These are phyloP conservation scores for Cnidoscolus chayamansa DNA, from an alignment of 441 rosid species.

Conservation along the genomic window DNA sequence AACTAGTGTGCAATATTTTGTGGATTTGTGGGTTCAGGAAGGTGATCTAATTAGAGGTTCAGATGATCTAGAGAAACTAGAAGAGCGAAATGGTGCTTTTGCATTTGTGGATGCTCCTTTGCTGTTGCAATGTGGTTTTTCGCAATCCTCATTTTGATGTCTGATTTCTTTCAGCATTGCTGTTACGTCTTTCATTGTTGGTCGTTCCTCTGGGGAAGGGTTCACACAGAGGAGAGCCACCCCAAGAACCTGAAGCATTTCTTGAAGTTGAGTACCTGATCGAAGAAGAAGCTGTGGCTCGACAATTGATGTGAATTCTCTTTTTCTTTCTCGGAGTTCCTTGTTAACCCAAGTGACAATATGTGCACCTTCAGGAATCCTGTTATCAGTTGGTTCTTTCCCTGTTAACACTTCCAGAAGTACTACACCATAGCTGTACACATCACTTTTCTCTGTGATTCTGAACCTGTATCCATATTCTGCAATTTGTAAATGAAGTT, in stretches of 20 bases:
- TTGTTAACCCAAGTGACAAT: conserved; percentile 73
- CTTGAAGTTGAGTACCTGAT: conserved; percentile 63
- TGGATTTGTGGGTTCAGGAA: conserved; percentile 24
- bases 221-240: conserved; percentile 81
- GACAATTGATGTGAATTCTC: conserved; percentile 54
- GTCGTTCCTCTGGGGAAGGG: conserved; percentile 67
- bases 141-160: conserved; percentile 48
- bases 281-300: conserved; percentile 55
- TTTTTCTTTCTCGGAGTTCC: conserved; percentile 53
- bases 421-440: conserved; percentile 84
- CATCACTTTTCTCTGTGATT: conserved; percentile 84
- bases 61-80: conserved; percentile 65
- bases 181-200: conserved; percentile 85
- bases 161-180: conserved; percentile 76
- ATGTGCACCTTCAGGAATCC: conserved; percentile 64
- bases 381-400: conserved; percentile 58
- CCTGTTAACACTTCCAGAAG: conserved; percentile 78
- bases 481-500: conserved; percentile 27
- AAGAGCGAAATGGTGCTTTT: conserved; percentile 42
- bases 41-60: conserved; percentile 58
- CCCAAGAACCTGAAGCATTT: conserved; percentile 88
- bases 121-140: conserved; percentile 40
- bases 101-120: conserved; percentile 30
- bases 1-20: conserved; percentile 21
- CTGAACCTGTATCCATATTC: conserved; percentile 74